Base-by-base conservation (phyloP, 1,284 basidiomycete genomes). In the Thecaphora thlaspeos region DNA sequence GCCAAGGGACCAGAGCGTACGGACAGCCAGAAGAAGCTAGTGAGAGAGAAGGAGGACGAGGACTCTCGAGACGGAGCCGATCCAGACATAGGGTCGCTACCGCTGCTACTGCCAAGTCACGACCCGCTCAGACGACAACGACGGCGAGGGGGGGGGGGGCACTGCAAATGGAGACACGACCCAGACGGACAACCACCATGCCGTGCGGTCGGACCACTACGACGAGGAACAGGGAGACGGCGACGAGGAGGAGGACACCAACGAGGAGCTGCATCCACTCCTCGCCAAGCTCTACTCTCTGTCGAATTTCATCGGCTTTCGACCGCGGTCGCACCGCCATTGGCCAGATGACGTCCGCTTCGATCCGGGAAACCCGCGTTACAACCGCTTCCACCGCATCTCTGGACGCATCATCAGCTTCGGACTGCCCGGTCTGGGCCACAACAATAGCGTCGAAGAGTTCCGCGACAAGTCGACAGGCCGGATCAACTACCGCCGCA, bases 301-400 rank as follows among this genome's bases (percentile, higher is more conserved):
- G 34, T 51, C 51, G 43, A 46, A 65, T 46, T 60, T 65, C 34
- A 46, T 65, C 24, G 61, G 61, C 14, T 65, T 50, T 23, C 50
- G 61, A 21, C 61, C 61, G 0, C 45, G 52, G 15, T 65, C 61
- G 11, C 57, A 65, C 30, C 57, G 53, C 11, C 61, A 60, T 18
- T 56, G 56, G 18, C 61, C 61, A 9, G 5, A 38, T 2, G 45
- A 51, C 5, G 42, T 38, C n/a, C 56, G 61, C 7, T 32, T 26
- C 11, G 38, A 39, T 0, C 46, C 38, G 18, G 22, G 23, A 1
- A 36, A 59, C 41, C 45, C 57, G 9, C 19, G 30, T 17, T 65
- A 54, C 45, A 60, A 54, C 28, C 57, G 61, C 24, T 60, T 56
- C 43, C 61, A 65, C 51, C 49, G 56, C 40, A 32, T 49, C 32